A percentile compares a stretch with the other conserved stretches of the same genome.
These are phyloP conservation scores for Curvularia spicifera DNA, from an alignment of 2,329 filamentous ascomycete genomes.

Conservation along the genomic window DNA sequence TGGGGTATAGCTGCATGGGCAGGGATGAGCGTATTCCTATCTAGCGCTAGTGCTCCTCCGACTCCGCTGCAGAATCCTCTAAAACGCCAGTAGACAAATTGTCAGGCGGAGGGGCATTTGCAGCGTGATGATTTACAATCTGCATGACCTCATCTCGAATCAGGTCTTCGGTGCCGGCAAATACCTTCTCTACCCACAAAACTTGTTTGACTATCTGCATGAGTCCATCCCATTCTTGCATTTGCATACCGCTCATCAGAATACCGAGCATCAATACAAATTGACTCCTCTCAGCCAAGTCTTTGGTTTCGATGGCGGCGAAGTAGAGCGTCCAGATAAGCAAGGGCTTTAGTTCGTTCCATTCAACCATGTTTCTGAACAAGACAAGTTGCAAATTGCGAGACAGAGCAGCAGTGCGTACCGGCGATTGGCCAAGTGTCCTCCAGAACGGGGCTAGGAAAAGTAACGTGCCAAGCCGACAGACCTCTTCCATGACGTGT, in stretches of 20 bases:
- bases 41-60: constrained; percentile 18
- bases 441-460: constrained; percentile 40
- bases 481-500: constrained; percentile 39
- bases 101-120: constrained; percentile 11
- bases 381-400: constrained; percentile 32
- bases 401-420: constrained; percentile 33
- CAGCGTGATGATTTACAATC: constrained; percentile 21
- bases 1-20: constrained; percentile 15
- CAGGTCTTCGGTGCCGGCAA: constrained; percentile 29
- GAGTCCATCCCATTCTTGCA: constrained; percentile 31
- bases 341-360: constrained; percentile 38
- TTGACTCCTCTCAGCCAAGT: constrained; percentile 32
- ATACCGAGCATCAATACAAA: constrained; percentile 38
- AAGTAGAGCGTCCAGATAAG: constrained; percentile 38
- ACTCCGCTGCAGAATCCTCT: constrained; percentile 13
- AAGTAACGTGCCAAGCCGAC: constrained; percentile 38
- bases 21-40: constrained; percentile 19
- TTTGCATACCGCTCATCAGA: constrained; percentile 30
- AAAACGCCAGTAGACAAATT: constrained; percentile 6
- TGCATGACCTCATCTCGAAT: constrained; percentile 38
- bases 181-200: constrained; percentile 41
- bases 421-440: constrained; percentile 32
- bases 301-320: constrained; percentile 35
- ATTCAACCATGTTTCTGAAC: constrained; percentile 32
- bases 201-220: constrained; percentile 36